These are phyloP conservation scores for Chondrostereum purpureum DNA, from an alignment of 1,284 basidiomycete species.

Conservation along the genomic window DNA sequence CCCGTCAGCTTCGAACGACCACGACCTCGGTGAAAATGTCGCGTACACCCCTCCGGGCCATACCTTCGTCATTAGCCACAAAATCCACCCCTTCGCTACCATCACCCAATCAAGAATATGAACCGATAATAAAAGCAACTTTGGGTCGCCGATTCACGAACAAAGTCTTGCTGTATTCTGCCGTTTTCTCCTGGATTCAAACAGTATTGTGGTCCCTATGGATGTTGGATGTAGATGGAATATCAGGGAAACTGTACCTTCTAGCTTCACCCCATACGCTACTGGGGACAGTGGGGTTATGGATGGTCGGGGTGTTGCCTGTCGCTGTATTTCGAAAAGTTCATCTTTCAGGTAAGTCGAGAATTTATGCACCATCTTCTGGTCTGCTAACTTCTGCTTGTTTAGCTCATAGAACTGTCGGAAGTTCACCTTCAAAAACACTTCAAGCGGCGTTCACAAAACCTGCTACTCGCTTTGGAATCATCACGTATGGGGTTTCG, in stretches of 20 bases:
- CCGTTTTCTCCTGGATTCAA: neutral
- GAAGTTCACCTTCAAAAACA: constrained; percentile 46
- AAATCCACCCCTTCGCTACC: neutral
- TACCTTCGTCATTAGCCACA: neutral
- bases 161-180: neutral
- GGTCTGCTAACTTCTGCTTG: neutral
- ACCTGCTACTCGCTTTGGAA: constrained; percentile 33
- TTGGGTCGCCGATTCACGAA: neutral
- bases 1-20: too few relatives aligned
- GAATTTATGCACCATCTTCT: too few relatives aligned
- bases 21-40: too few relatives aligned
- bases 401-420: constrained; percentile 38
- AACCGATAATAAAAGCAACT: neutral
- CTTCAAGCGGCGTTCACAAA: constrained; percentile 41
- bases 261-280: neutral
- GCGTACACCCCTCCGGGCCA: neutral
- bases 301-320: neutral
- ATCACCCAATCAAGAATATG: neutral
- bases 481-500: constrained; percentile 39
- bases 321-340: neutral
- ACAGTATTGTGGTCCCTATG: neutral
- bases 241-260: neutral
- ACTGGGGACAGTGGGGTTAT: neutral
- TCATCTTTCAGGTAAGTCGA: neutral
- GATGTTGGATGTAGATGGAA: neutral